phyloP scores from a whole-genome alignment of 129 eudicot genomes.

The Rutidosis leptorrhynchoides region DNA sequence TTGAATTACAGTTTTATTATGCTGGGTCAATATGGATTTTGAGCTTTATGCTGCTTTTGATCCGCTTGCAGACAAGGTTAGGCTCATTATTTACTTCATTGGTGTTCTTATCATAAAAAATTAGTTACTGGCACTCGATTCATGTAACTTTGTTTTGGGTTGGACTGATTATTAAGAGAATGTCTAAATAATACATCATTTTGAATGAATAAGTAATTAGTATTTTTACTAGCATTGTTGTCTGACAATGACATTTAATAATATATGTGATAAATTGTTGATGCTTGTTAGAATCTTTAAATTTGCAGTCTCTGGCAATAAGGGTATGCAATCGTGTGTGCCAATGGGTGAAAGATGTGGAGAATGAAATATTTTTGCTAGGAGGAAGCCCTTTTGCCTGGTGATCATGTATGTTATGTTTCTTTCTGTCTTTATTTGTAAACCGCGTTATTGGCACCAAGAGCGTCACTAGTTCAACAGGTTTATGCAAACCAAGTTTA shows the following conservation, averaged over 20 bases:
- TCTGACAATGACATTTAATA: background rate
- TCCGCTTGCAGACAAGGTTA: constrained; percentile 90
- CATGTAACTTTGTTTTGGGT: background rate
- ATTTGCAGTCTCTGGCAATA: constrained; percentile 68
- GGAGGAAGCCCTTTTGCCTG: constrained; percentile 84
- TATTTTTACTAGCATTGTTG: background rate
- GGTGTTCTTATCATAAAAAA: background rate
- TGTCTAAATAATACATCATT: background rate
- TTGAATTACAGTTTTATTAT: constrained; percentile 57
- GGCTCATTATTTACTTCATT: constrained; percentile 11
- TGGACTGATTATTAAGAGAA: background rate
- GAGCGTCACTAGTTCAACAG: background rate
- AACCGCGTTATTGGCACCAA: background rate
- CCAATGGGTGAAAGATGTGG: constrained; percentile 89
- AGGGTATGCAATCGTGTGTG: constrained; percentile 75
- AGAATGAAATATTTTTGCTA: constrained; percentile 65
- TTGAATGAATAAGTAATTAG: background rate
- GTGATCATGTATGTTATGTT: constrained; percentile 39
- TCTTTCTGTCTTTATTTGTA: background rate
- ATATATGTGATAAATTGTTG: constrained; percentile 1
- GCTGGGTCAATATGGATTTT: constrained; percentile 87
- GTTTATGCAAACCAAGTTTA: no score
- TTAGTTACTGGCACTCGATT: constrained; percentile 3
- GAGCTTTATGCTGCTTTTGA: constrained; percentile 92
- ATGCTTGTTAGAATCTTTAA: background rate